Evolutionary conservation across 305 asterid species (phyloP).

Genomic region (Fraxinus dipetala): DNA sequence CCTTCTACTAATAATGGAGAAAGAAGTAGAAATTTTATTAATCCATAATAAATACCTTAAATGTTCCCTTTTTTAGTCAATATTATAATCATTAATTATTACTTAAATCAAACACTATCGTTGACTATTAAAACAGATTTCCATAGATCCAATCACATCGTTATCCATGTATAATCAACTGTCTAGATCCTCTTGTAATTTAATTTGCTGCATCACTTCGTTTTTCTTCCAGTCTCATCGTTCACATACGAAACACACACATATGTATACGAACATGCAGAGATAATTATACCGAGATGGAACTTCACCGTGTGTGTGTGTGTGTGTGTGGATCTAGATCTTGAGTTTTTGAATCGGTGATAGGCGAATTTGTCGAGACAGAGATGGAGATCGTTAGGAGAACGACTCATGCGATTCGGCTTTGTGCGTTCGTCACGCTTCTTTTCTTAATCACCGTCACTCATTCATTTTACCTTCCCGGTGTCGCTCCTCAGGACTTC

Average conservation of each 20-base stretch:
- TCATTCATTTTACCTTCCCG: constrained; percentile 69
- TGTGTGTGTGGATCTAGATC: constrained; percentile 32
- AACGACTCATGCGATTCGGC: constrained; percentile 32
- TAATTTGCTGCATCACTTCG: background rate
- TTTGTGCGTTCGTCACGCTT: constrained; percentile 31
- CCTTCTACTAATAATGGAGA: too few species aligned
- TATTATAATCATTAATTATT: background rate
- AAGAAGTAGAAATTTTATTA: too few species aligned
- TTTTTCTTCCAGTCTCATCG: constrained; percentile 33
- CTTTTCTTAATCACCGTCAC: constrained; percentile 43
- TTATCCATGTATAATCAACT: background rate
- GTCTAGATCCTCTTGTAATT: background rate
- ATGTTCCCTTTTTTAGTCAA: too few species aligned
- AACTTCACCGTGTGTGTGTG: constrained; percentile 9
- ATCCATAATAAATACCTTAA: too few species aligned
- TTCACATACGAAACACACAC: background rate
- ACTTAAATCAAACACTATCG: background rate
- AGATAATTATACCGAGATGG: background rate
- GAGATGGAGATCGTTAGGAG: constrained; percentile 39
- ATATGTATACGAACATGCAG: background rate
- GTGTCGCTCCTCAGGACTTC: constrained; percentile 75
- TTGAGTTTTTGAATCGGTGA: constrained; percentile 17
- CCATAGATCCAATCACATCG: constrained; percentile 1
- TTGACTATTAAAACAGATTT: background rate
- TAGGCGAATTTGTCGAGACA: background rate